Base-by-base conservation (phyloP, 345 rosid species). In the Xanthoceras sorbifolium region DNA sequence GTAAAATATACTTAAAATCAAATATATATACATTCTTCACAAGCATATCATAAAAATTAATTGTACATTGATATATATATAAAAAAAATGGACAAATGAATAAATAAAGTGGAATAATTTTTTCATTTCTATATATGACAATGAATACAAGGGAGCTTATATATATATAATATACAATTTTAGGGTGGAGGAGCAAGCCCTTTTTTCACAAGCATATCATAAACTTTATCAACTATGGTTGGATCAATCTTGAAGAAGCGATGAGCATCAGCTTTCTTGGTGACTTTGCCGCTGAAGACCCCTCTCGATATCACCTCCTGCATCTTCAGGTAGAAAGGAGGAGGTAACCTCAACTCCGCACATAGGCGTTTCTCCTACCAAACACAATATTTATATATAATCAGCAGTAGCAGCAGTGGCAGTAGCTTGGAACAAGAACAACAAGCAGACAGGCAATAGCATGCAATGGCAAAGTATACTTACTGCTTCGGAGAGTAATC, bases 301-400 rank as follows among this genome's bases (percentile, higher is more conserved):
- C 91, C 93, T 73, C 84, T 79, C 2, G 97, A 84, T 78, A 93
- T 90, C 22, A 90, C 85, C 80, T 93, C 97, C 75, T 86, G 98
- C 94, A 96, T 93, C 80, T 82, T 89, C 17, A 96, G 94, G 83
- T 92, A 96, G 4, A 88, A 80, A 1, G 96, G 92, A 6, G 98
- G 91, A 29, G 93, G 86, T 67, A 96, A 67, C 85, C 89, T 87
- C 32, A 82, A 82, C 82, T 93, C 98, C 1, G 79, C 70, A 78
- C 98, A 96, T 4, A 96, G 83, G 61, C 90, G 90, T 84, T 92
- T 96, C 91, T 96, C 98, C 98, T 96, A 97, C 82, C 54, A 74
- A 76, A 69, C 23, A 32, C 73, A 77, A 64, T 73, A 44, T 26
- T n/a, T n/a, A n/a, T n/a, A n/a, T n/a, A n/a, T n/a, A n/a, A n/a